phyloP scores from a whole-genome alignment of 129 eudicot species.

The Oenanthe sinensis region DNA sequence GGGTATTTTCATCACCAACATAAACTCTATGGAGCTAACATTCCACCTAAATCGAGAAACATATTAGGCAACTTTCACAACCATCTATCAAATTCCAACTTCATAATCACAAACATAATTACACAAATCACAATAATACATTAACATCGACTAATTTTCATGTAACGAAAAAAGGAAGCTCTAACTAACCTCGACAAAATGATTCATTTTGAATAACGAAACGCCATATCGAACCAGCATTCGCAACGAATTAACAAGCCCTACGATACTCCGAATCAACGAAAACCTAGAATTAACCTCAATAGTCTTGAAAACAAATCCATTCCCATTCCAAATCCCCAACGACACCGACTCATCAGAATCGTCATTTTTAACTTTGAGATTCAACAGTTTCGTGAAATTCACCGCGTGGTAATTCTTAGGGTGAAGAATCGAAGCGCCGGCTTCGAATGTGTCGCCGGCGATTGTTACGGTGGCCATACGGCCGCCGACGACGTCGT shows the following conservation, averaged over 20 bases:
- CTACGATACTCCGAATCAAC: slow-evolving; percentile 31
- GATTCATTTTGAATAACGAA: slow-evolving; percentile 61
- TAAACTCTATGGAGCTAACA: neutral
- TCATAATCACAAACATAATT: neutral
- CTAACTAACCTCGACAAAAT: slow-evolving; percentile 58
- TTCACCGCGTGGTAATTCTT: slow-evolving; percentile 71
- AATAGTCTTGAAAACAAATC: slow-evolving; percentile 58
- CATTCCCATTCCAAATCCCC: slow-evolving; percentile 76
- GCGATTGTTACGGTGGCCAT: slow-evolving; percentile 77
- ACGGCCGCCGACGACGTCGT: slow-evolving; percentile 75
- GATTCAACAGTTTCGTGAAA: slow-evolving; percentile 36
- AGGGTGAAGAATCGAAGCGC: slow-evolving; percentile 87
- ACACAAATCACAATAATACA: neutral
- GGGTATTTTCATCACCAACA: neutral
- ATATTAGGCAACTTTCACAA: neutral
- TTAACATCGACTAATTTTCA: no score
- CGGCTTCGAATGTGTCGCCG: slow-evolving; percentile 86
- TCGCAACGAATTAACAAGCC: slow-evolving; percentile 39
- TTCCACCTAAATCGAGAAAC: neutral
- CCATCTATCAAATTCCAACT: neutral
- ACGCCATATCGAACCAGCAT: slow-evolving; percentile 59
- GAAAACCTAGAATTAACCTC: slow-evolving; percentile 28
- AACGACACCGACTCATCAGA: slow-evolving; percentile 33
- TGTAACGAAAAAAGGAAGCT: neutral
- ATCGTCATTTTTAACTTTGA: slow-evolving; percentile 21